These are phyloP conservation scores for Tieghemostelium lacteum DNA, from an alignment of 78 protist genomes.

Conservation along the genomic window DNA sequence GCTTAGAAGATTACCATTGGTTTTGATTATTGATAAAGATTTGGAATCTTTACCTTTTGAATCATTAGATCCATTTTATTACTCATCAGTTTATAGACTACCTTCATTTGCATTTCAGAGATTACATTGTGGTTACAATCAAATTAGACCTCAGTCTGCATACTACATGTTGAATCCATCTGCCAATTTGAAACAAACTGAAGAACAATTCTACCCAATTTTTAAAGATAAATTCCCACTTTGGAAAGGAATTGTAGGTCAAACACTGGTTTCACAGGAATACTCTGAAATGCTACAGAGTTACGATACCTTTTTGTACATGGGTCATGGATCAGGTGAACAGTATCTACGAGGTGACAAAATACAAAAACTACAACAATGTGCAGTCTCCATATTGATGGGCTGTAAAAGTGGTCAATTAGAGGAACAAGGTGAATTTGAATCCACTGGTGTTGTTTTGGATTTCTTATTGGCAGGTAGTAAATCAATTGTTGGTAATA, in stretches of 20 bases:
- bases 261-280: constrained; percentile 23
- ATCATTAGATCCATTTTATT: constrained; percentile 30
- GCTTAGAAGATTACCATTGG: constrained; percentile 29
- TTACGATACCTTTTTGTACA: constrained; percentile 71
- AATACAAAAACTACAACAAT: constrained; percentile 41
- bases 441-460: constrained; percentile 70
- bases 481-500: constrained; percentile 43
- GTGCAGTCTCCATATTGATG: constrained; percentile 78
- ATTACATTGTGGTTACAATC: not conserved
- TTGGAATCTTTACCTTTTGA: constrained; percentile 72
- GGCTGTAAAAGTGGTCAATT: constrained; percentile 84
- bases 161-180: constrained; percentile 80
- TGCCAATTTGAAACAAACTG: constrained; percentile 69
- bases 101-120: constrained; percentile 67
- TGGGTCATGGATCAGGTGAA: constrained; percentile 90
- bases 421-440: constrained; percentile 76
- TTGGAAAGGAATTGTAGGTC: constrained; percentile 81
- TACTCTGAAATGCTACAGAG: constrained; percentile 44
- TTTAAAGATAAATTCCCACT: constrained; percentile 5
- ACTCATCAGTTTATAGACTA: constrained; percentile 27
- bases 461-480: constrained; percentile 77
- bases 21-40: constrained; percentile 65
- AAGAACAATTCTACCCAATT: not conserved
- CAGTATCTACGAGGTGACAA: constrained; percentile 50
- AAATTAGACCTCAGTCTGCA: constrained; percentile 17